Percentiles rank a stretch among this genome's conserved stretches.
Conservation (phyloP, 805 yeast species). For the Metschnikowia lunata region DNA sequence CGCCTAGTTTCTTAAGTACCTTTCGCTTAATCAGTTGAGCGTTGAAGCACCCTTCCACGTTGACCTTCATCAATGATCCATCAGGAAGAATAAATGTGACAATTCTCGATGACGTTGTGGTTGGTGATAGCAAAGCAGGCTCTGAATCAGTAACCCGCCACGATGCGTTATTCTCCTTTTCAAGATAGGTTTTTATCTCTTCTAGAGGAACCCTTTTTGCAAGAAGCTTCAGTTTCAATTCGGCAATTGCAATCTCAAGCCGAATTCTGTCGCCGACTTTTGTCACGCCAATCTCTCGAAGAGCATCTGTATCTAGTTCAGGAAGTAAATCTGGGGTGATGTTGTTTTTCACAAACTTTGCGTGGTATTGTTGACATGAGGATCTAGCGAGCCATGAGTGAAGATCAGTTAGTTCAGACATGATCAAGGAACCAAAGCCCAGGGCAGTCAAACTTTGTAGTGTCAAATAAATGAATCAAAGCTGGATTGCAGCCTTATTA, state of each 20-base stretch:
- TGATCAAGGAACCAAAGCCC: neutral
- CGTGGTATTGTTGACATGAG: slow-evolving; percentile 32
- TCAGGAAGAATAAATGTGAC: slow-evolving; percentile 72
- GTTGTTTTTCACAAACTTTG: slow-evolving; percentile 43
- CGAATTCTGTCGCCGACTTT: slow-evolving; percentile 81
- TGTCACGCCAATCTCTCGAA: slow-evolving; percentile 68
- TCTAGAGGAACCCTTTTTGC: slow-evolving; percentile 10
- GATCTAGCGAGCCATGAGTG: slow-evolving; percentile 35
- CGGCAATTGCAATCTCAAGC: slow-evolving; percentile 54
- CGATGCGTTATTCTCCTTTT: slow-evolving; percentile 1
- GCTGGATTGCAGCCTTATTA: no score
- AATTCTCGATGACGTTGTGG: slow-evolving; percentile 4
- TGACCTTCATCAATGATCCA: slow-evolving; percentile 65
- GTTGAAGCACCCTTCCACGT: slow-evolving; percentile 74
- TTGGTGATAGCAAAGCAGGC: slow-evolving; percentile 1
- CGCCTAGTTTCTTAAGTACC: slow-evolving; percentile 55
- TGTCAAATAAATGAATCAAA: no score
- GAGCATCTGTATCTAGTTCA: slow-evolving; percentile 57
- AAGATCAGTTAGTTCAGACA: slow-evolving; percentile 21
- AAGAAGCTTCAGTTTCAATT: slow-evolving; percentile 27
- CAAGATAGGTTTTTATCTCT: slow-evolving; percentile 8
- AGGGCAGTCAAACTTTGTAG: neutral
- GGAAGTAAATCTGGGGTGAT: slow-evolving; percentile 53
- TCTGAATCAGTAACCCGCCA: neutral
- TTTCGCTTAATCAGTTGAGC: slow-evolving; percentile 74